Conservation (phyloP, 352 stramenopile genomes). For the Globisporangium sylvaticum region DNA sequence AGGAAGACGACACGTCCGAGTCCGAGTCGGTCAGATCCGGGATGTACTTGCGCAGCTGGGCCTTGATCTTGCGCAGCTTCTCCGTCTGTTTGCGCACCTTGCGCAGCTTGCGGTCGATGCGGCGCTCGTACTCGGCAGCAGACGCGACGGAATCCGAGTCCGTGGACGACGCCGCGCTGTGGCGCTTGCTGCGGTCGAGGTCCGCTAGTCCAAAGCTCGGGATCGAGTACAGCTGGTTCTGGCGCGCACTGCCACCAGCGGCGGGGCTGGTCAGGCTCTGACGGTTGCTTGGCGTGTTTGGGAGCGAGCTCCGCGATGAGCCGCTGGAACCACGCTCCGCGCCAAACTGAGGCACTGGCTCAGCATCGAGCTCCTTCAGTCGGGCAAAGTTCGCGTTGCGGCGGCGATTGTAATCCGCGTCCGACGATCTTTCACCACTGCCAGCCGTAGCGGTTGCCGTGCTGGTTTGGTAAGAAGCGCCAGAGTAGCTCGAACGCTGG, state of each 20-base stretch:
- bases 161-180: slow-evolving; percentile 2
- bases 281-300: slow-evolving; percentile 1
- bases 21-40: slow-evolving; percentile 42
- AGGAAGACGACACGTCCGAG: slow-evolving; percentile 23
- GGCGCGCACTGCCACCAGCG: background rate
- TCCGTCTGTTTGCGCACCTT: slow-evolving; percentile 39
- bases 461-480: background rate
- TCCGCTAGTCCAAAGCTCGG: slow-evolving; percentile 6
- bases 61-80: slow-evolving; percentile 31
- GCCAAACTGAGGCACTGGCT: background rate
- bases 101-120: slow-evolving; percentile 41
- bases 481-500: background rate
- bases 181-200: slow-evolving; percentile 5
- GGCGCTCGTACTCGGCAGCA: slow-evolving; percentile 34
- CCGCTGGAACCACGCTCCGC: background rate
- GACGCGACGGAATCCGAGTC: slow-evolving; percentile 21
- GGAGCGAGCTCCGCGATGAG: slow-evolving; percentile 4
- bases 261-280: background rate
- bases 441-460: background rate
- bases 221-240: slow-evolving; percentile 12
- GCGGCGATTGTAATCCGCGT: slow-evolving; percentile 1
- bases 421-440: background rate
- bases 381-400: slow-evolving; percentile 8
- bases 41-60: slow-evolving; percentile 48
- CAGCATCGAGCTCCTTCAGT: slow-evolving; percentile 10